Evolutionary conservation across 768 basidiomycete species (phyloP).

Genomic region (Termitomyces sp.): DNA sequence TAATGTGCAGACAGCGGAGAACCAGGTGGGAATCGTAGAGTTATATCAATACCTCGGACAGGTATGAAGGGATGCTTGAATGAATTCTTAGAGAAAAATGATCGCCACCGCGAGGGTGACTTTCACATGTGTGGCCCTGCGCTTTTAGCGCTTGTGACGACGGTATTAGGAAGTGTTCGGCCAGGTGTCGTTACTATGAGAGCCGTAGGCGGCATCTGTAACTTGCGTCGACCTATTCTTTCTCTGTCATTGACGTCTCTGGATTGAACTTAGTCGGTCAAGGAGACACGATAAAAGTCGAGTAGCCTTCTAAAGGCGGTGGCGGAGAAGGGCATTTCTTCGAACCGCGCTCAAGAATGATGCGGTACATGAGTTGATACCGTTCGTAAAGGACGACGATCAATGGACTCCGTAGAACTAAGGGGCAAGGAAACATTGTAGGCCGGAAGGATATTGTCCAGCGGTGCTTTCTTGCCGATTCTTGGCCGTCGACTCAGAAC

Average conservation of each 20-base stretch:
- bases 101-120: constrained; percentile 27
- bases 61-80: constrained; percentile 36
- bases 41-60: constrained; percentile 24
- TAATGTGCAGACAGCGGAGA: constrained; percentile 15
- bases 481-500: constrained; percentile 15
- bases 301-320: constrained; percentile 15
- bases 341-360: constrained; percentile 27
- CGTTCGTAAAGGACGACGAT: constrained; percentile 24
- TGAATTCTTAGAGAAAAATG: constrained; percentile 24
- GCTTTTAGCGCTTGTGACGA: constrained; percentile 18
- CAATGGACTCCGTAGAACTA: constrained; percentile 21
- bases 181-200: constrained; percentile 19
- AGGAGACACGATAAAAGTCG: constrained; percentile 12
- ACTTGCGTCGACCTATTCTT: constrained; percentile 5
- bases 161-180: constrained; percentile 17
- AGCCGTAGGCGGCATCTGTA: constrained; percentile 19
- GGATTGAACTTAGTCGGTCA: constrained; percentile 6
- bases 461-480: constrained; percentile 9
- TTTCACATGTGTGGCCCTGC: constrained; percentile 19
- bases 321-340: constrained; percentile 18
- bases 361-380: constrained; percentile 24
- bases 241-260: constrained; percentile 4
- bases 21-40: constrained; percentile 18
- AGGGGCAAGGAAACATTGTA: constrained; percentile 16
- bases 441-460: constrained; percentile 12